phyloP scores from a whole-genome alignment of 495 filamentous ascomycete genomes.

The Penicillium verhagenii region DNA sequence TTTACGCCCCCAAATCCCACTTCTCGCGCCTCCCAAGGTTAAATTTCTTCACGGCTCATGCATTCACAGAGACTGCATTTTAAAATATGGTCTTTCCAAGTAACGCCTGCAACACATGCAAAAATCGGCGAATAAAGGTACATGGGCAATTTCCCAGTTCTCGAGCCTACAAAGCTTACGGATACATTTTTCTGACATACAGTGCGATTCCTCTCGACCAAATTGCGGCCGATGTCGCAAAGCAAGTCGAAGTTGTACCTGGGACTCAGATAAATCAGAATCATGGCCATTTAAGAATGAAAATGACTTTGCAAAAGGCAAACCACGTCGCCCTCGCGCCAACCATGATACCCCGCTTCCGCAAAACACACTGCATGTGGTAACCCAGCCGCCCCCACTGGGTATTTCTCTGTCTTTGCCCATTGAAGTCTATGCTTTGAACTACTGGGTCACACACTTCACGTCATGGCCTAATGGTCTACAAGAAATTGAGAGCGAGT shows the following conservation, averaged over 20 bases:
- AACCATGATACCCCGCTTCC: neutral
- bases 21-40: no score
- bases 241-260: slow-evolving; percentile 24
- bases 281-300: slow-evolving; percentile 30
- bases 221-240: slow-evolving; percentile 28
- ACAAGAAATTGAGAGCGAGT: slow-evolving; percentile 20
- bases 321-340: slow-evolving; percentile 23
- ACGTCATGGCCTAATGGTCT: slow-evolving; percentile 11
- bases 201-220: slow-evolving; percentile 26
- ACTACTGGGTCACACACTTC: slow-evolving; percentile 11
- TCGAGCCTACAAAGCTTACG: neutral
- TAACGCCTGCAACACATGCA: slow-evolving; percentile 8
- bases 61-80: no score
- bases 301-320: slow-evolving; percentile 33
- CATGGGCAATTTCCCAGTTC: neutral
- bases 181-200: neutral
- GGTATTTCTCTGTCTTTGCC: neutral
- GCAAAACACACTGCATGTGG: neutral
- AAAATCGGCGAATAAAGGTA: slow-evolving; percentile 15
- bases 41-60: no score
- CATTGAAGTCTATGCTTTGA: slow-evolving; percentile 10
- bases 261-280: slow-evolving; percentile 24
- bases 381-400: neutral
- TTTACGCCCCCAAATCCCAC: no score
- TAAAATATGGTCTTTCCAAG: slow-evolving; percentile 17